A percentile compares a stretch with the other conserved stretches of the same genome.
Conservation (phyloP, 768 basidiomycete genomes). For the Vishniacozyma victoriae region DNA sequence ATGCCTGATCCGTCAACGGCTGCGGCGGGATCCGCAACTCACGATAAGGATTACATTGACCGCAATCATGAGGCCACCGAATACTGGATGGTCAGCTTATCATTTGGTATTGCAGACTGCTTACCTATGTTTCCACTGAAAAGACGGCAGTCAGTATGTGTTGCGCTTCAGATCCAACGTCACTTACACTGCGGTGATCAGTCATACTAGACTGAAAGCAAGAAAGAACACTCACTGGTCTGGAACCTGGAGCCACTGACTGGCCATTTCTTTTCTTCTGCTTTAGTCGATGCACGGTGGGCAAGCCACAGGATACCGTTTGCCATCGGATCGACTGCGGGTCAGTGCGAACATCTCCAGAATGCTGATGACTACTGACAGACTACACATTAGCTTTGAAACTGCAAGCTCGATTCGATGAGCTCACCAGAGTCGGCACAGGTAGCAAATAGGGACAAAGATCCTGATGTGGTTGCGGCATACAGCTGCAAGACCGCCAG, state of each 20-base stretch:
- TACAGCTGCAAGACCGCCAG: constrained; percentile 63
- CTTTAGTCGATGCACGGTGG: constrained; percentile 62
- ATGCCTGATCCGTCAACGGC: constrained; percentile 49
- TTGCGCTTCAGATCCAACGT: background rate
- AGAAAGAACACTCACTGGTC: constrained; percentile 50
- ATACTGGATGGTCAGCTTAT: constrained; percentile 53
- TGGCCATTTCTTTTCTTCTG: constrained; percentile 85
- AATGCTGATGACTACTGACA: constrained; percentile 14
- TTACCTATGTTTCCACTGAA: constrained; percentile 28
- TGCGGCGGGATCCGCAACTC: background rate
- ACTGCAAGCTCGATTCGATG: background rate
- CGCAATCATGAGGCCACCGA: constrained; percentile 80
- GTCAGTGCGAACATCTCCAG: background rate
- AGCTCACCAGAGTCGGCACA: constrained; percentile 70
- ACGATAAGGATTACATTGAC: constrained; percentile 85
- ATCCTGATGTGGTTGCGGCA: constrained; percentile 76
- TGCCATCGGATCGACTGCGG: constrained; percentile 46
- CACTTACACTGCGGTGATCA: constrained; percentile 9
- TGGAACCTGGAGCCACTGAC: constrained; percentile 84
- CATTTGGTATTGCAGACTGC: background rate
- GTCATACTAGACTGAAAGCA: background rate
- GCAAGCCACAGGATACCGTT: constrained; percentile 56
- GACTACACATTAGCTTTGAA: constrained; percentile 7
- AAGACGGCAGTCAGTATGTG: constrained; percentile 5
- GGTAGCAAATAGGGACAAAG: constrained; percentile 81